Evolutionary conservation across 495 filamentous ascomycete genomes (phyloP).

Genomic region (Neurospora sp.): DNA sequence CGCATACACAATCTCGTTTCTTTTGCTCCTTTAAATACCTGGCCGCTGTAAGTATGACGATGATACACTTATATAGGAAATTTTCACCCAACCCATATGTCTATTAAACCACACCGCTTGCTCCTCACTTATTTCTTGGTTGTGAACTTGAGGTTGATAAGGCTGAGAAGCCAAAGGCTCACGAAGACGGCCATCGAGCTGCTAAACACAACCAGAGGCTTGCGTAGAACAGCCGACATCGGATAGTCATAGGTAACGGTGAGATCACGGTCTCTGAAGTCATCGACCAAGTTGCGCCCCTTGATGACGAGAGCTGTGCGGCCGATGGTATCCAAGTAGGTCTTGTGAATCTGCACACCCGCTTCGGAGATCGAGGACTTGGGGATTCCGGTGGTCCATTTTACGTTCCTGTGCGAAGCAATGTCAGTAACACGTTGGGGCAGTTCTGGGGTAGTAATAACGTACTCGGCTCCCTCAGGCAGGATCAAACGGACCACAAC

Average conservation of each 20-base stretch:
- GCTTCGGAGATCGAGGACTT: conserved; percentile 48
- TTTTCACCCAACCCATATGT: conserved; percentile 3
- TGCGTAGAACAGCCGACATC: conserved; percentile 62
- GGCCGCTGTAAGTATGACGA: neutral
- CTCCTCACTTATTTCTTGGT: conserved; percentile 17
- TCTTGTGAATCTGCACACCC: conserved; percentile 42
- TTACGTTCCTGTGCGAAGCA: conserved; percentile 46
- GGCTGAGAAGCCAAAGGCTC: conserved; percentile 64
- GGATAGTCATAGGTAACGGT: conserved; percentile 86
- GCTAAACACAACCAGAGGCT: conserved; percentile 75
- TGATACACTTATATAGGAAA: conserved; percentile 1
- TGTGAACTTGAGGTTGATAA: conserved; percentile 51
- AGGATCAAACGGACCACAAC: conserved; percentile 73
- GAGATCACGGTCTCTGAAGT: conserved; percentile 68
- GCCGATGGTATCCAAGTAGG: conserved; percentile 90
- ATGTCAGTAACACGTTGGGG: neutral
- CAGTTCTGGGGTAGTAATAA: conserved; percentile 13
- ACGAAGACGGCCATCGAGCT: conserved; percentile 66
- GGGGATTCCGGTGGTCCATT: conserved; percentile 54
- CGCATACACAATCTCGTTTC: neutral
- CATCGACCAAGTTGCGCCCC: conserved; percentile 80
- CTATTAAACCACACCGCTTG: conserved; percentile 9
- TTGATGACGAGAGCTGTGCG: conserved; percentile 74
- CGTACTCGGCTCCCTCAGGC: conserved; percentile 85
- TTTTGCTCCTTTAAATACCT: neutral